Percentiles rank a stretch among this genome's conserved stretches.
Evolutionary conservation across 1,284 basidiomycete species (phyloP).

Genomic region (Sporisorium graminicola): DNA sequence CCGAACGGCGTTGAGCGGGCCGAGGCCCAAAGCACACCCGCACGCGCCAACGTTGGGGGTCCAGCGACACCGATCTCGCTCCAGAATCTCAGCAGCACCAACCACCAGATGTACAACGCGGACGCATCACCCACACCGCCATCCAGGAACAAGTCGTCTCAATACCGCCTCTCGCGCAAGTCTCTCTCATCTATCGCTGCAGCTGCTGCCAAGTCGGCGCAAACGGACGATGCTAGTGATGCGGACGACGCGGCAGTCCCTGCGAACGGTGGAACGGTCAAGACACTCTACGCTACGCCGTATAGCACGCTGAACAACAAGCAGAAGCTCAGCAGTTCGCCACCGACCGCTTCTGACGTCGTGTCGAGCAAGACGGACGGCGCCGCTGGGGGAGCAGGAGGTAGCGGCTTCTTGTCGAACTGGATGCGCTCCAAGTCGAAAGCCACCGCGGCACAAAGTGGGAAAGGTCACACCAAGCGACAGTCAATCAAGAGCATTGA

Average conservation of each 20-base stretch:
- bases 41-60: not conserved
- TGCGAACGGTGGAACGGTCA: slow-evolving; percentile 30
- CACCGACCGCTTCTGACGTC: not conserved
- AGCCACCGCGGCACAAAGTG: not conserved
- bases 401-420: slow-evolving; percentile 26
- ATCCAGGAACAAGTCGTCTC: not conserved
- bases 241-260: slow-evolving; percentile 4
- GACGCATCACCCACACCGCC: slow-evolving; percentile 11
- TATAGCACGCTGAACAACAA: slow-evolving; percentile 23
- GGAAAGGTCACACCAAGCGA: slow-evolving; percentile 30
- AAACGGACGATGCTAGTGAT: slow-evolving; percentile 1
- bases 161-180: slow-evolving; percentile 29
- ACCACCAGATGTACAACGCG: not conserved
- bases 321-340: slow-evolving; percentile 19
- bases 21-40: not conserved
- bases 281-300: slow-evolving; percentile 33
- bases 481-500: slow-evolving; percentile 51
- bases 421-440: slow-evolving; percentile 26
- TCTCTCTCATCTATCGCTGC: slow-evolving; percentile 25
- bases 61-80: slow-evolving; percentile 5
- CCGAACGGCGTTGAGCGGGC: slow-evolving; percentile 11
- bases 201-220: slow-evolving; percentile 8
- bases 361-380: not conserved
- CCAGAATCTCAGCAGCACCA: not conserved
- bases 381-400: too few relatives aligned